Conservation (phyloP, 257 asterid genomes). For the Echites panduratus region DNA sequence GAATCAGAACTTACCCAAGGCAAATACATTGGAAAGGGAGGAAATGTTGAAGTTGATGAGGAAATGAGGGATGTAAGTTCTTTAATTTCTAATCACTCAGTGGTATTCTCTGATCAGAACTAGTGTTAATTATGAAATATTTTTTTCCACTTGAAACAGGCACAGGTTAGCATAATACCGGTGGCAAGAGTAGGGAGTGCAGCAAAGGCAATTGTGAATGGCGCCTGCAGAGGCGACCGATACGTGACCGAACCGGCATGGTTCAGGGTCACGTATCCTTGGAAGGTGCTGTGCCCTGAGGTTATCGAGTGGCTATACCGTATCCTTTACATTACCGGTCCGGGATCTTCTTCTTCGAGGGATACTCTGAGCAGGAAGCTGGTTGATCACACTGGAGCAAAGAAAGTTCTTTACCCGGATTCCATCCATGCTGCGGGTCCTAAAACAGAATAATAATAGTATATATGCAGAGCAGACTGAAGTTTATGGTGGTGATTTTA, state of each 20-base stretch:
- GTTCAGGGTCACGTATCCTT: constrained; percentile 26
- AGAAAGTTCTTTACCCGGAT: constrained; percentile 25
- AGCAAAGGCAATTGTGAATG: constrained; percentile 25
- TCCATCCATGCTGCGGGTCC: constrained; percentile 10
- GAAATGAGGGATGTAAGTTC: constrained; percentile 58
- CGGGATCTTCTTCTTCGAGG: not conserved
- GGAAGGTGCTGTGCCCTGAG: constrained; percentile 34
- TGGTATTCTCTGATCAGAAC: no score
- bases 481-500: not conserved
- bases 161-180: constrained; percentile 18
- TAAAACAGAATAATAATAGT: constrained; percentile 13
- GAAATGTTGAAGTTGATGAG: constrained; percentile 40
- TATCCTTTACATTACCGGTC: constrained; percentile 14
- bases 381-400: constrained; percentile 24
- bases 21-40: constrained; percentile 43
- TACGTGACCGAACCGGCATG: constrained; percentile 32
- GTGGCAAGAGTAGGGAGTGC: constrained; percentile 18
- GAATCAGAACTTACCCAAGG: constrained; percentile 76
- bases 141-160: constrained; percentile 11
- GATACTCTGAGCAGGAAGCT: constrained; percentile 28
- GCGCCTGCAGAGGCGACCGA: constrained; percentile 31
- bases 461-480: no score
- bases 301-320: constrained; percentile 21
- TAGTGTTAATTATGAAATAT: not conserved
- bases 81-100: not conserved